phyloP scores from a whole-genome alignment of 2,329 filamentous ascomycete species.

The Penicillium griseofulvum region DNA sequence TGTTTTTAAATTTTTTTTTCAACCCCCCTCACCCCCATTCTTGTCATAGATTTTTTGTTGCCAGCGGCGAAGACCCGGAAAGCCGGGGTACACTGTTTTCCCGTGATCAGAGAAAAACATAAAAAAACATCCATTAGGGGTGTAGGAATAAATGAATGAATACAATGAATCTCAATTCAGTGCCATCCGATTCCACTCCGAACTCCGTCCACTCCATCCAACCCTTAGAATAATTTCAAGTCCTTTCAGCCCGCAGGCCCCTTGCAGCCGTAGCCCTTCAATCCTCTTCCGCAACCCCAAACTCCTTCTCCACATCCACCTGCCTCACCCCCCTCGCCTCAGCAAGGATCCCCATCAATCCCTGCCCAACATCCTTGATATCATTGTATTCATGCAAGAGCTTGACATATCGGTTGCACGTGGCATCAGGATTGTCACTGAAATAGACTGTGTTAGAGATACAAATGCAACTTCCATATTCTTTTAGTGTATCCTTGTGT shows the following conservation, averaged over 20 bases:
- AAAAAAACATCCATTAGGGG: not conserved
- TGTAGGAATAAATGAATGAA: not conserved
- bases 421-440: slow-evolving; percentile 47
- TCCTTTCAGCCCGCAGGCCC: not conserved
- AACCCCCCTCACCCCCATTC: not conserved
- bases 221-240: not conserved
- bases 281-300: slow-evolving; percentile 39
- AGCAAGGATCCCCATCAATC: slow-evolving; percentile 65
- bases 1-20: not conserved
- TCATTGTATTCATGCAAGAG: slow-evolving; percentile 69
- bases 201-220: not conserved
- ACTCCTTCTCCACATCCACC: slow-evolving; percentile 41
- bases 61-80: not conserved
- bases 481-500: not conserved
- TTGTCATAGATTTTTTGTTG: not conserved
- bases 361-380: slow-evolving; percentile 66
- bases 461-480: not conserved
- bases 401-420: slow-evolving; percentile 62
- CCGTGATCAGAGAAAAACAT: not conserved
- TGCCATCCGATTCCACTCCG: not conserved
- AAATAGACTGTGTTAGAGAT: not conserved
- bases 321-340: slow-evolving; percentile 60
- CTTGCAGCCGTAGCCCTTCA: slow-evolving; percentile 12
- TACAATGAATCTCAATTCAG: not conserved
- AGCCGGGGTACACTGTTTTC: not conserved